Base-by-base conservation (phyloP, 2,329 filamentous ascomycete species). In the Fulvia fulva region DNA sequence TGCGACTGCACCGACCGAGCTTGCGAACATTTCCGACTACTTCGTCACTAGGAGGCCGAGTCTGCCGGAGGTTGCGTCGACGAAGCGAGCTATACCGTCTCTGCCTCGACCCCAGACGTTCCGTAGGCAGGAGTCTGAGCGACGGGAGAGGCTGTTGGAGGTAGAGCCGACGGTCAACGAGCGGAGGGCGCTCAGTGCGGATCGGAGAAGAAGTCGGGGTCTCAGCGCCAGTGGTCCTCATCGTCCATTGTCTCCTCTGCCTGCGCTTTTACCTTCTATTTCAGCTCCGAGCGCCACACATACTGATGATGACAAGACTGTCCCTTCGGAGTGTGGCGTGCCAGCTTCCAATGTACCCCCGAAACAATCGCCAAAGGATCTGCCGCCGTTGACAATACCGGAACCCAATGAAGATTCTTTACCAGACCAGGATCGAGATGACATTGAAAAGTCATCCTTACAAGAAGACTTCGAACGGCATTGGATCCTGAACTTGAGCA, bases 401-500 rank as follows among this genome's bases (percentile, higher is more conserved):
- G 51, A 57, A 4, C 16, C 32, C 21, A 37, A 47, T n/a, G 59
- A 65, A 23, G 34, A 50, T 21, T 55, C 56, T 3, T 43, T 55
- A 46, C 44, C 53, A 4, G 61, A 65, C 21, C 65, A 68, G 32
- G 71, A 70, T 19, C 68, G 70, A 19, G 71, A 70, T 21, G 70
- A 65, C 26, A 71, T 75, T 12, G 76, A 89, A 67, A 84, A 88
- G 54, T 77, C 80, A 53, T 79, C 84, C 67, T 82, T 96, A 64
- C 85, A 88, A 63, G 85, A 89, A 62, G 93, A 97, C 74, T 81
- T 97, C 56, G 91, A 97, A 69, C 84, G 57, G 26, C 54, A 67
- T 69, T 99, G 94, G 94, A 97, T 99, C 60, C 80, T 99, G 66
- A 99, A 99, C 70, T 82, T 97, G 60, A 97, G 91, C 75, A 97